Conservation (phyloP, 306 rosid species). For the Urtica urens region DNA sequence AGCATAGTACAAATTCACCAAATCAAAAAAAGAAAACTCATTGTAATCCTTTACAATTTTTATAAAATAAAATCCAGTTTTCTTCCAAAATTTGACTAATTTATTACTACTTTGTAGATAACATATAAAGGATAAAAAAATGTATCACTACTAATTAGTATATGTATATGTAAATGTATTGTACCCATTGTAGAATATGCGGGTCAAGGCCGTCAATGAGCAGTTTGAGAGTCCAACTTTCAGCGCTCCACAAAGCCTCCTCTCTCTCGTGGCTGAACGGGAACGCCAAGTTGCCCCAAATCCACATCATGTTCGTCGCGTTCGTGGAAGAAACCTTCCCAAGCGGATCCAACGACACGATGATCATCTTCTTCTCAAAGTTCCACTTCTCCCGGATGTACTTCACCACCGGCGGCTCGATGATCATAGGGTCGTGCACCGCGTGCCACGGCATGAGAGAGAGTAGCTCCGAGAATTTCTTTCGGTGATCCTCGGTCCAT, state of each 20-base stretch:
- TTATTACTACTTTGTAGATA: too few relatives aligned
- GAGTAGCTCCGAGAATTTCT: slow-evolving; percentile 40
- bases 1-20: too few relatives aligned
- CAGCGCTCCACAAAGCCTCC: slow-evolving; percentile 49
- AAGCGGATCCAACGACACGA: slow-evolving; percentile 70
- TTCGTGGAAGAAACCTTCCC: slow-evolving; percentile 56
- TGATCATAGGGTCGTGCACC: slow-evolving; percentile 44
- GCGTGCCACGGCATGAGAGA: slow-evolving; percentile 54
- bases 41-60: too few relatives aligned
- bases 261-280: slow-evolving; percentile 70
- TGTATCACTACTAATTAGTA: too few relatives aligned
- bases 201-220: slow-evolving; percentile 53
- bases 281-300: slow-evolving; percentile 68
- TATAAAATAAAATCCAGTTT: too few relatives aligned
- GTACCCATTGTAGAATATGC: slow-evolving; percentile 42
- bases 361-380: slow-evolving; percentile 49
- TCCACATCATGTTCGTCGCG: slow-evolving; percentile 75
- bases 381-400: slow-evolving; percentile 58
- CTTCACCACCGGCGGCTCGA: slow-evolving; percentile 50
- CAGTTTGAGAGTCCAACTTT: slow-evolving; percentile 62
- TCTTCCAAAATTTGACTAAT: too few relatives aligned
- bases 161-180: too few relatives aligned
- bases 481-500: slow-evolving; percentile 23
- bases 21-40: too few relatives aligned
- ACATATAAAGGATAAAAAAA: too few relatives aligned